Evolutionary conservation across 2,329 filamentous ascomycete species (phyloP), one percentile per base, ranked within the genome.

Genomic region (Chaetomium sp.): DNA sequence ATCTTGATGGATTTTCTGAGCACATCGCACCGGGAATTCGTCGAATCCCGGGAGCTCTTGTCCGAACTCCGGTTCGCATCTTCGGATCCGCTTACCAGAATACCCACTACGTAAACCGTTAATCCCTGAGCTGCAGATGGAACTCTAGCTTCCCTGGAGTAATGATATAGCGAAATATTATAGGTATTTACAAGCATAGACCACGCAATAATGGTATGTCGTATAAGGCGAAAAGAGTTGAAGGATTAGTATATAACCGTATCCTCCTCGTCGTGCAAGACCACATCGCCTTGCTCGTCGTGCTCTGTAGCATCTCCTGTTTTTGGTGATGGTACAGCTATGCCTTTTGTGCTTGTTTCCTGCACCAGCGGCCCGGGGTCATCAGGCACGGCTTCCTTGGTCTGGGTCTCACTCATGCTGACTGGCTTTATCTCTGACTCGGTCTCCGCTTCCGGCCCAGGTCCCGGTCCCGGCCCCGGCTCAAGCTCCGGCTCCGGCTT

Each of bases 231-330:
- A 27, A 27, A 27, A 27, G 3, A 27, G 2, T 27, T 27, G 19
- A 27, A 27, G 19, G 6, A 56, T 62, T 75, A 96, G 74, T 96
- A 96, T 57, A 95, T 92, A 52, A 96, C 89, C 64, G 87, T 91
- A 66, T 96, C 91, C 74, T 96, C 91, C 58, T 90, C 89, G 53
- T 87, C 88, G 70, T 90, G 88, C 53, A 94, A 84, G 62, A 95
- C 79, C 55, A 92, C 85, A 66, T 91, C 88, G 52, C 84, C 87
- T 50, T 90, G 85, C 65, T 91, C 87, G 57, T 87, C 79, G 63
- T 79, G 68, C 56, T 76, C 76, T 65, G 71, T 76, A 62, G 52
- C 59, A 5, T 6, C 47, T 38, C 36, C 52, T 42, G 34, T 37
- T 52, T 66, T 62, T 64, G 74, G 69, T 69, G 72, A 69, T 70